Conservation (phyloP, 306 rosid species). For the Pterocarpus macrocarpus region DNA sequence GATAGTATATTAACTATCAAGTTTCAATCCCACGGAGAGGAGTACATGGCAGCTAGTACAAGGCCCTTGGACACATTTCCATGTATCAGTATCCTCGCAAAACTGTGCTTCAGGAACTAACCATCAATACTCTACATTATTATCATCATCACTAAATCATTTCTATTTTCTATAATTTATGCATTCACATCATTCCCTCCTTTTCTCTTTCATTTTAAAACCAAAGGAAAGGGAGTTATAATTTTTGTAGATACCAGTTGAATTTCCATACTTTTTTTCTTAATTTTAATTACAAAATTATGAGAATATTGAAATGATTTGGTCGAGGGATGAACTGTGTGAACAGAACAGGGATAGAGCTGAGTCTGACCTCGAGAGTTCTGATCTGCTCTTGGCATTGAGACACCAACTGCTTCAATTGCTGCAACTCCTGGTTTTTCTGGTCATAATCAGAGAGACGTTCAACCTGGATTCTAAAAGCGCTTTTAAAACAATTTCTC, state of each 20-base stretch:
- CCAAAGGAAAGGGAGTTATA: not conserved
- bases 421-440: constrained; percentile 75
- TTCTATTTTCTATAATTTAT: not conserved
- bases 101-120: not conserved
- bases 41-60: not conserved
- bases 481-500: constrained; percentile 78
- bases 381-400: constrained; percentile 91
- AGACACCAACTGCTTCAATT: constrained; percentile 79
- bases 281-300: not conserved
- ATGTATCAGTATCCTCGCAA: not conserved
- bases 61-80: constrained; percentile 9
- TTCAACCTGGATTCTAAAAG: constrained; percentile 84
- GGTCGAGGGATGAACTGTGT: not conserved
- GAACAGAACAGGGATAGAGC: constrained; percentile 9
- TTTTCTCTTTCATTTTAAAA: constrained; percentile 20
- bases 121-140: not conserved
- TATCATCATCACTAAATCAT: not conserved
- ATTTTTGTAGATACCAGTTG: not conserved
- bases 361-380: constrained; percentile 83
- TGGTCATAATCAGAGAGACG: constrained; percentile 82
- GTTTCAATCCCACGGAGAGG: not conserved
- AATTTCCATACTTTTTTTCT: not conserved
- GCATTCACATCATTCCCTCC: not conserved
- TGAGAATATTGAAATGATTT: constrained; percentile 21
- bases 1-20: constrained; percentile 22